Percentiles rank a stretch among this genome's conserved stretches.
Evolutionary conservation across 2,329 filamentous ascomycete genomes (phyloP).

Genomic region (Acephala macrosclerotiorum): DNA sequence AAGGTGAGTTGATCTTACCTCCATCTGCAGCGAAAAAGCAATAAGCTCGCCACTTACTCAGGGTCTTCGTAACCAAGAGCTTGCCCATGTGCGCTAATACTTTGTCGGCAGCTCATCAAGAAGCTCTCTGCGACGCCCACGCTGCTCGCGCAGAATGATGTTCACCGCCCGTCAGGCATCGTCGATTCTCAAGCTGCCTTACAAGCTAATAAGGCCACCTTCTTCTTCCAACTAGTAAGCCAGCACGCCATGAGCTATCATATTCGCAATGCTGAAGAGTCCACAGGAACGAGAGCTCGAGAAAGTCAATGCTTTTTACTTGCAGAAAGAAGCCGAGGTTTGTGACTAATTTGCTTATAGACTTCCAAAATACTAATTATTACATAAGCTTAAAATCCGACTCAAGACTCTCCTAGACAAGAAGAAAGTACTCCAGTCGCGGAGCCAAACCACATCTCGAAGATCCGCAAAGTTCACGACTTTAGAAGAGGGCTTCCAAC

Average conservation of each 20-base stretch:
- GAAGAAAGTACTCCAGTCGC: constrained; percentile 87
- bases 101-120: constrained; percentile 83
- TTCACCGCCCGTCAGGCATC: constrained; percentile 53
- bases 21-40: constrained; percentile 28
- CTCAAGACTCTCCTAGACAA: constrained; percentile 93
- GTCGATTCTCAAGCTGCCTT: constrained; percentile 86
- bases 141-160: constrained; percentile 77
- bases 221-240: constrained; percentile 95
- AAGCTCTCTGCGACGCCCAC: constrained; percentile 92
- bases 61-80: constrained; percentile 30
- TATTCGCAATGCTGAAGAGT: constrained; percentile 48
- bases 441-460: constrained; percentile 78
- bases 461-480: constrained; percentile 93
- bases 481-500: constrained; percentile 94
- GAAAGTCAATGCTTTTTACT: constrained; percentile 97
- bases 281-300: constrained; percentile 92
- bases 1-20: constrained; percentile 69
- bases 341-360: constrained; percentile 41
- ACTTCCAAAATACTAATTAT: constrained; percentile 15
- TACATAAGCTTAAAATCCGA: constrained; percentile 82
- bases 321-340: constrained; percentile 98
- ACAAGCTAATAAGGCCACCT: constrained; percentile 97
- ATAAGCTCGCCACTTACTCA: constrained; percentile 18
- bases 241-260: constrained; percentile 30
- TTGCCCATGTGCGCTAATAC: constrained; percentile 37